These are phyloP conservation scores for Metroxylon sagu DNA, from an alignment of 176 grass and related monocot species.

Conservation along the genomic window DNA sequence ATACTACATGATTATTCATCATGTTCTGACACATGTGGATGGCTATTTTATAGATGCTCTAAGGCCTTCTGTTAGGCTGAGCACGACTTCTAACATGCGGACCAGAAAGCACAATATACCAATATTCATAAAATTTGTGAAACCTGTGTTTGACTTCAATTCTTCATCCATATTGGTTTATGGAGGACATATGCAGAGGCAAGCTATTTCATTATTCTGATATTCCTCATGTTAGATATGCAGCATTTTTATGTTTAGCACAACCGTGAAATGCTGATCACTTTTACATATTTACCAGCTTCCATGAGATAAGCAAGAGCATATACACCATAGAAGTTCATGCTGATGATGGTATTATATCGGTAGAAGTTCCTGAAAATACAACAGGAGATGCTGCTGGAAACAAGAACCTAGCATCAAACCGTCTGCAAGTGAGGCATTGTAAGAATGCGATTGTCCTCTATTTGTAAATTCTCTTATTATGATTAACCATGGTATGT, in stretches of 20 bases:
- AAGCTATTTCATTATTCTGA: slow-evolving; percentile 19
- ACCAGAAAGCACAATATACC: slow-evolving; percentile 54
- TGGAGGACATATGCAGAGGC: slow-evolving; percentile 60
- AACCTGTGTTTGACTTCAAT: slow-evolving; percentile 86
- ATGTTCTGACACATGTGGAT: too few relatives aligned
- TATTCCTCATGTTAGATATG: too few relatives aligned
- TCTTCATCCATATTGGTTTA: slow-evolving; percentile 56
- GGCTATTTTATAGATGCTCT: slow-evolving; percentile 29
- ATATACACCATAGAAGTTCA: slow-evolving; percentile 50
- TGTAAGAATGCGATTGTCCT: slow-evolving; percentile 37
- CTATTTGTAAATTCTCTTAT: neutral
- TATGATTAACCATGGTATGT: too few relatives aligned
- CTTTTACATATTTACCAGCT: slow-evolving; percentile 29
- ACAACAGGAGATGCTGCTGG: slow-evolving; percentile 64
- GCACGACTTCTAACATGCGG: slow-evolving; percentile 45
- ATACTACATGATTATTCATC: too few relatives aligned
- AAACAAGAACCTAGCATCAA: slow-evolving; percentile 67
- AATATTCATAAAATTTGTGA: slow-evolving; percentile 72
- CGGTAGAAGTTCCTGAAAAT: slow-evolving; percentile 64
- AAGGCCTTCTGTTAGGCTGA: slow-evolving; percentile 63
- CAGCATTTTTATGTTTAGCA: too few relatives aligned
- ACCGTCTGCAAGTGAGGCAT: slow-evolving; percentile 77
- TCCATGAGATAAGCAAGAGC: slow-evolving; percentile 79
- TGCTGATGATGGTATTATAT: slow-evolving; percentile 49
- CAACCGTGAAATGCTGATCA: too few relatives aligned